Evolutionary conservation across 495 filamentous ascomycete genomes (phyloP).

Genomic region (Penicillium paradoxum): DNA sequence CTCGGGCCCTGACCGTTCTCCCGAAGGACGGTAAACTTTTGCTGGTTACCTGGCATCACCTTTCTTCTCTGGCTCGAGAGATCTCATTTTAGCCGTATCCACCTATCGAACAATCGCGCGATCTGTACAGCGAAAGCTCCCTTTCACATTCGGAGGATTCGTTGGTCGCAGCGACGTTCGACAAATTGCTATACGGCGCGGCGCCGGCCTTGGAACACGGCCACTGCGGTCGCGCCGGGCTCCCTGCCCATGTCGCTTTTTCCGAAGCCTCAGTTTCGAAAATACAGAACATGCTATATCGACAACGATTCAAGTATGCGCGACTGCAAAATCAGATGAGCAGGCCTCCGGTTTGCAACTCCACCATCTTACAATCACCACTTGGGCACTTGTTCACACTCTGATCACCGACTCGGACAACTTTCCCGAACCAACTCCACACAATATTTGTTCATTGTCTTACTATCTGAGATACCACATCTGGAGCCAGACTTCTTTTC

Average conservation of each 20-base stretch:
- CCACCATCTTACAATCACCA: conserved; percentile 7
- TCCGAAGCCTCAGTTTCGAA: background rate
- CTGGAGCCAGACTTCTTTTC: conserved; percentile 3
- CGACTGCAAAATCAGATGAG: background rate
- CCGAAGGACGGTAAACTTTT: conserved; percentile 31
- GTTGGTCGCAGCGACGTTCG: conserved; percentile 10
- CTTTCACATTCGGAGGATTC: conserved; percentile 3
- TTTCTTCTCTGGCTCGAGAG: conserved; percentile 2
- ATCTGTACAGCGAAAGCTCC: conserved; percentile 6
- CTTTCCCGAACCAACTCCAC: conserved; percentile 1
- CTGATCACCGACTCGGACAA: conserved; percentile 2
- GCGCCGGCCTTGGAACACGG: conserved; percentile 7
- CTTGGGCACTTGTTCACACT: background rate
- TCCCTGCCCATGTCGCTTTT: background rate
- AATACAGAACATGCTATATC: background rate
- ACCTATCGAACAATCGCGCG: conserved; percentile 11
- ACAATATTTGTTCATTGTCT: conserved; percentile 1
- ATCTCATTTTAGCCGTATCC: background rate
- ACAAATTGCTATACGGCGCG: background rate
- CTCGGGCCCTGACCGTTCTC: conserved; percentile 35
- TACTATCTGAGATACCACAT: conserved; percentile 5
- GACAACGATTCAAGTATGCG: background rate
- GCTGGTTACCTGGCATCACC: background rate
- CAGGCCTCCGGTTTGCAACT: background rate
- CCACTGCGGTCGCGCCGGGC: conserved; percentile 14